Percentiles rank a stretch among this genome's conserved stretches.
Evolutionary conservation across 2,329 filamentous ascomycete genomes (phyloP).

Genomic region (Colletotrichum kahawae): DNA sequence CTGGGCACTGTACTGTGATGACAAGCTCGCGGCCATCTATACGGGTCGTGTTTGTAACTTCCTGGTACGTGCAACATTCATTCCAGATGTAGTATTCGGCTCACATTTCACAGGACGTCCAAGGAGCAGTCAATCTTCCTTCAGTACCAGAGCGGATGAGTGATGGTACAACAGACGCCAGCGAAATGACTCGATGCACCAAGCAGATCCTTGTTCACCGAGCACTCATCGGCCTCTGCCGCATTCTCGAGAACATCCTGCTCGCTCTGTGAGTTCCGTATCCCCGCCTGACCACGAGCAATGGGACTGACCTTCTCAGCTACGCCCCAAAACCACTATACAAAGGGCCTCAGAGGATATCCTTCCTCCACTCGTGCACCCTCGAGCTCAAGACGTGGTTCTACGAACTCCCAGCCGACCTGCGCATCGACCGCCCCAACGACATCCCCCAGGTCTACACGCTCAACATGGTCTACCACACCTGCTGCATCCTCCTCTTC

Average conservation of each 20-base stretch:
- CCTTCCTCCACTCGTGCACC: constrained; percentile 34
- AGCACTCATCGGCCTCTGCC: constrained; percentile 31
- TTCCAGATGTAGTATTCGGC: background rate
- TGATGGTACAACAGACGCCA: background rate
- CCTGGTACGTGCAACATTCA: constrained; percentile 29
- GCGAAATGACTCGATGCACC: background rate
- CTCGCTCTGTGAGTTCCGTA: constrained; percentile 30
- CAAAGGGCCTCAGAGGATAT: constrained; percentile 23
- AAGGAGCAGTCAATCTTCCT: constrained; percentile 34
- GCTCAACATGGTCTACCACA: constrained; percentile 39
- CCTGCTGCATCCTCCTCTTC: constrained; percentile 34
- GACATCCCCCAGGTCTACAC: constrained; percentile 33
- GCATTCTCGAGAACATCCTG: constrained; percentile 35
- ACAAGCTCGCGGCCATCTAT: constrained; percentile 38
- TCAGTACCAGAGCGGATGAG: background rate
- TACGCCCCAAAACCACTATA: constrained; percentile 34
- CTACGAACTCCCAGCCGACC: constrained; percentile 34
- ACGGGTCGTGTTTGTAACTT: constrained; percentile 39
- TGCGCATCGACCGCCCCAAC: constrained; percentile 30
- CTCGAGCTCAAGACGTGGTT: constrained; percentile 38
- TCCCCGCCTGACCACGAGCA: background rate
- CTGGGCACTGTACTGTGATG: constrained; percentile 39
- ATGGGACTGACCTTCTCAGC: constrained; percentile 13
- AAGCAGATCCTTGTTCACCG: constrained; percentile 24
- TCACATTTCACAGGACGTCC: constrained; percentile 27